These are phyloP conservation scores for Caryopteris hybrid DNA, from an alignment of 305 asterid species.

Conservation along the genomic window DNA sequence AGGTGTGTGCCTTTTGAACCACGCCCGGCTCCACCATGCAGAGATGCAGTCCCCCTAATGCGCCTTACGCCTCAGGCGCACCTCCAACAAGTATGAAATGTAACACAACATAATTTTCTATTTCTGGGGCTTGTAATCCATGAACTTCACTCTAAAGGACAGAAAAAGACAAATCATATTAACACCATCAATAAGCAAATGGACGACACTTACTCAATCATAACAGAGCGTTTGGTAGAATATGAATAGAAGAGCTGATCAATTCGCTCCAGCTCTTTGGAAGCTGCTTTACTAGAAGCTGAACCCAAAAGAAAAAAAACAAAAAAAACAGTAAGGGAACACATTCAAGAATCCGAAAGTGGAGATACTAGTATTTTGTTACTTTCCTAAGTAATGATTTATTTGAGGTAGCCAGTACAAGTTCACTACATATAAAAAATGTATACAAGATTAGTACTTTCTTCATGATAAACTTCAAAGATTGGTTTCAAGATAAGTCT, in stretches of 20 bases:
- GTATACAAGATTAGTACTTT: background rate
- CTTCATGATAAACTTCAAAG: background rate
- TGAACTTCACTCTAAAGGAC: background rate
- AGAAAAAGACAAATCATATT: background rate
- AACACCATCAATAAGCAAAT: background rate
- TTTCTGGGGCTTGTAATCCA: too few relatives aligned
- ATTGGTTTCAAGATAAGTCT: background rate
- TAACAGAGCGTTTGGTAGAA: conserved; percentile 41
- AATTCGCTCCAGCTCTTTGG: conserved; percentile 80
- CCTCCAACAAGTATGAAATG: too few relatives aligned
- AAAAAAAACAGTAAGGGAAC: conserved; percentile 7
- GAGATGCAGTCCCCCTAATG: too few relatives aligned
- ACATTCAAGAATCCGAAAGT: background rate
- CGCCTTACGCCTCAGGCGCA: too few relatives aligned
- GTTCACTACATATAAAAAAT: background rate
- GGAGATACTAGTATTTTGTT: background rate
- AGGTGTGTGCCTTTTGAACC: too few relatives aligned
- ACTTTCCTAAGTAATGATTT: background rate
- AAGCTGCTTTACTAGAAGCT: conserved; percentile 89
- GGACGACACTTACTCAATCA: conserved; percentile 65
- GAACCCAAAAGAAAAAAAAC: conserved; percentile 13
- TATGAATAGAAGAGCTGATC: conserved; percentile 72
- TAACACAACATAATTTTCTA: too few relatives aligned
- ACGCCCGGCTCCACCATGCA: too few relatives aligned
- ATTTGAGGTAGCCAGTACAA: background rate